Conservation (phyloP, 192 early-diverging fungal species). For the Physocladia obscura region DNA sequence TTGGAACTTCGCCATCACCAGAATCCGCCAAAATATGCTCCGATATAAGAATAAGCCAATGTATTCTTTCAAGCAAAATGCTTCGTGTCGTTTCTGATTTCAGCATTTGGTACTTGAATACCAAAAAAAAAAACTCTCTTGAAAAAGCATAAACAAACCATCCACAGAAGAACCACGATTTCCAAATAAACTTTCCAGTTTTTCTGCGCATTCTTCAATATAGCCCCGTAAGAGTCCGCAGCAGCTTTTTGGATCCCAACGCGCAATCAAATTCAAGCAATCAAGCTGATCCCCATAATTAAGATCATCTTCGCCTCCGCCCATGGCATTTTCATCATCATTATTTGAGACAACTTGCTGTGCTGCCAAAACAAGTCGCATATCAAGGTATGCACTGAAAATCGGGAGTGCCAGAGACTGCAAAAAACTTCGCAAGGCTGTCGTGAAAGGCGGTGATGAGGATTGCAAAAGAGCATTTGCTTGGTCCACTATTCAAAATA, state of each 20-base stretch:
- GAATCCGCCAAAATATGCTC: constrained; percentile 69
- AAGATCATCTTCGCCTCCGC: constrained; percentile 42
- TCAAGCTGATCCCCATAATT: constrained; percentile 73
- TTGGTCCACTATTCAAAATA: constrained; percentile 13
- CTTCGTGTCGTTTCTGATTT: constrained; percentile 17
- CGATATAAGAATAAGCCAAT: constrained; percentile 73
- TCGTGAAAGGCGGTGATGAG: neutral
- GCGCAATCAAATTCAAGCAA: constrained; percentile 60
- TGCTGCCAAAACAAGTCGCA: constrained; percentile 59
- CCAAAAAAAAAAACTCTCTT: neutral
- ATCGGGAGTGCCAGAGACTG: constrained; percentile 37
- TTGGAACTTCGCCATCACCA: constrained; percentile 67
- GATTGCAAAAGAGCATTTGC: neutral
- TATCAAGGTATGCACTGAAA: constrained; percentile 62
- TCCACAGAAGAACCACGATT: constrained; percentile 34
- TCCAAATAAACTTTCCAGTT: constrained; percentile 50
- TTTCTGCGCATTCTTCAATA: constrained; percentile 50
- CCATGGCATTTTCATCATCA: constrained; percentile 38
- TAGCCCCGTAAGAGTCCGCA: constrained; percentile 50
- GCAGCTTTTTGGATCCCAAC: constrained; percentile 55
- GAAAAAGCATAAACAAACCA: neutral
- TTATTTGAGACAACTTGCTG: constrained; percentile 51
- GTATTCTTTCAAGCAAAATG: constrained; percentile 62
- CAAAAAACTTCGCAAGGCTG: constrained; percentile 8
- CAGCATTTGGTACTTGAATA: too few relatives aligned